Evolutionary conservation across 768 basidiomycete genomes (phyloP).

Genomic region (Rossbeevera mucosa): DNA sequence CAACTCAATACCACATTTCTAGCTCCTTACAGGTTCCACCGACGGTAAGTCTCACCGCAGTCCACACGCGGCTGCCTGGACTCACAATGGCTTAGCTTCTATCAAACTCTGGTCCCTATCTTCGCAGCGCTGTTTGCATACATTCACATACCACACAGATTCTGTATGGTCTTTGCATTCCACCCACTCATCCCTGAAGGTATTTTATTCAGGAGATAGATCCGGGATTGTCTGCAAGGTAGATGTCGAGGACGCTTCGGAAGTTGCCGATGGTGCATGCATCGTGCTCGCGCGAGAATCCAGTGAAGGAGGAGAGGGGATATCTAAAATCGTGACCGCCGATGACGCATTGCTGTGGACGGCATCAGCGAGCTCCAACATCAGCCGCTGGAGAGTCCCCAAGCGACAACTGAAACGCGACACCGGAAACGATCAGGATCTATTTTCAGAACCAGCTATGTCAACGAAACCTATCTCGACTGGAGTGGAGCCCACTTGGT

Average conservation of each 20-base stretch:
- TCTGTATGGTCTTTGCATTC: slow-evolving; percentile 93
- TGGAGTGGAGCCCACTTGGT: slow-evolving; percentile 18
- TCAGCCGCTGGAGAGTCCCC: slow-evolving; percentile 77
- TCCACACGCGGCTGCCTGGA: slow-evolving; percentile 4
- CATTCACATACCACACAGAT: slow-evolving; percentile 92
- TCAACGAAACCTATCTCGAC: slow-evolving; percentile 9
- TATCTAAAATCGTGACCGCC: slow-evolving; percentile 78
- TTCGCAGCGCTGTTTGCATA: slow-evolving; percentile 88
- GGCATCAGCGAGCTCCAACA: slow-evolving; percentile 74
- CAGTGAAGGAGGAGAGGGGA: slow-evolving; percentile 52
- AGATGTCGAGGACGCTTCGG: slow-evolving; percentile 79
- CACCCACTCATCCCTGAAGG: slow-evolving; percentile 76
- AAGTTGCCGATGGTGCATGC: slow-evolving; percentile 88
- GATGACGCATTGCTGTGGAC: slow-evolving; percentile 90
- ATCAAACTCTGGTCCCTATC: slow-evolving; percentile 93
- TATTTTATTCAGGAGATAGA: slow-evolving; percentile 94
- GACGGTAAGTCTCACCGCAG: slow-evolving; percentile 43
- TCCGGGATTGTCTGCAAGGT: slow-evolving; percentile 86
- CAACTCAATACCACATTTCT: slow-evolving; percentile 3
- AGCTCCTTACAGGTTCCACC: slow-evolving; percentile 83
- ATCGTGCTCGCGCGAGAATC: slow-evolving; percentile 71
- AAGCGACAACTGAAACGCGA: slow-evolving; percentile 33
- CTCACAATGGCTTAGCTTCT: slow-evolving; percentile 44
- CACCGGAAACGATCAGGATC: slow-evolving; percentile 11
- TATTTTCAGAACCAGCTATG: slow-evolving; percentile 10